phyloP scores from a whole-genome alignment of 257 asterid genomes.

The Solanum commersonii region DNA sequence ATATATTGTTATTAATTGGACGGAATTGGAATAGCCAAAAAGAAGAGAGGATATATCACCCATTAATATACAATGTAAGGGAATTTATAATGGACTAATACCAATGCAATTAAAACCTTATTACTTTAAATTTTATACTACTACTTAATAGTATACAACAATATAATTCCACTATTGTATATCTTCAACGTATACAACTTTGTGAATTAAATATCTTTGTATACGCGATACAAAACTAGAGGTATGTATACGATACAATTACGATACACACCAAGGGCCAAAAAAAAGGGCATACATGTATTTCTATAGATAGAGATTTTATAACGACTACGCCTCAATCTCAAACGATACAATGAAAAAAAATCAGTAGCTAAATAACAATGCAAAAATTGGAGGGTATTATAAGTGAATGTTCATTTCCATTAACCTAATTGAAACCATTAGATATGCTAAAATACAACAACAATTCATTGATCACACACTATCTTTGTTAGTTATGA shows the following conservation, averaged over 20 bases:
- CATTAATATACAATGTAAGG: neutral
- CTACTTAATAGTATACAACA: neutral
- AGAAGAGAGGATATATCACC: too few species aligned
- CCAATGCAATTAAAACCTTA: too few species aligned
- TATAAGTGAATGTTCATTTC: neutral
- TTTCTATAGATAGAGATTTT: neutral
- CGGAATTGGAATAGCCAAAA: too few species aligned
- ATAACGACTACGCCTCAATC: neutral
- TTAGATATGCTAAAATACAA: neutral
- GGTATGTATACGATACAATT: neutral
- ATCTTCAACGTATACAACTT: neutral
- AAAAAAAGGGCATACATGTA: neutral
- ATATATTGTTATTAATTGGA: too few species aligned
- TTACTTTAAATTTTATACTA: too few species aligned
- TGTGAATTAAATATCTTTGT: neutral
- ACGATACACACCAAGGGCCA: neutral
- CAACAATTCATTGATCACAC: neutral
- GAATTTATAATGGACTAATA: neutral
- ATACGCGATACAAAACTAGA: neutral
- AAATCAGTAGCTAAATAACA: neutral
- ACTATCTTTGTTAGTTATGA: neutral
- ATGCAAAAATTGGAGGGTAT: neutral
- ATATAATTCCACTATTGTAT: neutral
- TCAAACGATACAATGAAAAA: neutral
- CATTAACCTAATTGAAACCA: neutral